phyloP scores from a whole-genome alignment of 1,139 yeast genomes.

The Debaryomyces coudertii region DNA sequence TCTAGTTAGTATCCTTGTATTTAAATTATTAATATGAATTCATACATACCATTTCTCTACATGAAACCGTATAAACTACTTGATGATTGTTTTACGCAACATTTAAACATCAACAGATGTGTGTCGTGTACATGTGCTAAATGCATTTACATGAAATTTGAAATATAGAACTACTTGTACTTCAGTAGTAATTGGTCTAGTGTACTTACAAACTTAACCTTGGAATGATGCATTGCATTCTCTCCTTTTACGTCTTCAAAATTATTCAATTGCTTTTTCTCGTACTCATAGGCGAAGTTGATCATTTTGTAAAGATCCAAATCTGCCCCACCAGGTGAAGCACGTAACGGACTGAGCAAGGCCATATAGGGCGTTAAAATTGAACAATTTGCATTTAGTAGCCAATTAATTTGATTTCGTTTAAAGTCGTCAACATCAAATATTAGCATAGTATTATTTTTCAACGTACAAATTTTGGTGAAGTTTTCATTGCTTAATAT shows the following conservation, averaged over 20 bases:
- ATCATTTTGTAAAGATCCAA: background rate
- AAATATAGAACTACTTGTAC: background rate
- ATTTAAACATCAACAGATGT: background rate
- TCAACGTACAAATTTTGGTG: background rate
- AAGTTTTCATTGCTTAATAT: background rate
- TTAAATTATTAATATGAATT: background rate
- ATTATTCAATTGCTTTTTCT: background rate
- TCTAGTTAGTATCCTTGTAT: constrained; percentile 10
- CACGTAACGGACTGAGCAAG: constrained; percentile 4
- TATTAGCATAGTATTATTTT: background rate
- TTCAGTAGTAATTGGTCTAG: background rate
- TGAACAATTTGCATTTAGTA: constrained; percentile 17
- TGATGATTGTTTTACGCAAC: constrained; percentile 1
- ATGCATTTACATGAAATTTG: background rate
- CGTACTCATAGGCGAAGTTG: background rate
- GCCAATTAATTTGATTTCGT: constrained; percentile 15
- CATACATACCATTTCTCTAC: constrained; percentile 6
- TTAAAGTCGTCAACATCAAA: background rate
- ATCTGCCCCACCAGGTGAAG: background rate
- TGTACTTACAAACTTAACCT: background rate
- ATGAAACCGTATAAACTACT: background rate
- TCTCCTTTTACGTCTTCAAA: background rate
- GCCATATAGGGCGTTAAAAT: constrained; percentile 15
- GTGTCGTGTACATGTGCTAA: background rate
- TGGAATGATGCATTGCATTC: background rate